Base-by-base conservation (phyloP, 2,329 filamentous ascomycete species). In the Torrubiella hemipterigena region DNA sequence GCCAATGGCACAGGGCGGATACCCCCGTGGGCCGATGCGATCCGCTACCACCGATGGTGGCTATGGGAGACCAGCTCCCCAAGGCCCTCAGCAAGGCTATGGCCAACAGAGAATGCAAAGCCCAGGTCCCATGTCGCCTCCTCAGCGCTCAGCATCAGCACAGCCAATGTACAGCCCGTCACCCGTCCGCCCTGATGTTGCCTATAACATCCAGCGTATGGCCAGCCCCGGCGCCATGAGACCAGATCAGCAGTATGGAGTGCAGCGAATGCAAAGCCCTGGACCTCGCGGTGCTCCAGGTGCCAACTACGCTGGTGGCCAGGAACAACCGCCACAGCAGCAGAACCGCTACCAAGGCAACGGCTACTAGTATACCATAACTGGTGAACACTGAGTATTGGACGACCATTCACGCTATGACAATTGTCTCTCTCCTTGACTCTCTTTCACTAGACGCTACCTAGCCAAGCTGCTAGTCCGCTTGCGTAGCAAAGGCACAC, bases 51-150 rank as follows among this genome's bases (percentile, higher is more conserved):
- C 33, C 7, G 36, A 33, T 13, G 22, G 22, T 11, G 20, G 31
- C 10, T 38, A 33, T 26, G 16, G 12, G 6, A 29, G 39, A 6
- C 30, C 39, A 23, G 39, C 25, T 25, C 42, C 42, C 5, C 38
- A 39, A 3, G 40, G 22, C 5, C 35, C 38, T 5, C 38, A 36
- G 22, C 30, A 32, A 24, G 27, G 23, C 29, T 35, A 37, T 19
- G 41, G 34, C 12, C n/a, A n/a, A n/a, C 23, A 30, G 12, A 27
- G 36, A 25, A 32, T 32, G 33, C 38, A 38, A 23, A 38, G 40
- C 28, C 39, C 38, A 5, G 39, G 34, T 2, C 23, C 30, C 7
- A 14, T 32, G 27, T 4, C 25, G 27, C 8, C 33, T 29, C 21
- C 29, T 21, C 26, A 23, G 14, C 31, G n/a, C n/a, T n/a, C n/a